A percentile compares a stretch with the other conserved stretches of the same genome.
Conservation (phyloP, 345 rosid species). For the Acer saccharum region DNA sequence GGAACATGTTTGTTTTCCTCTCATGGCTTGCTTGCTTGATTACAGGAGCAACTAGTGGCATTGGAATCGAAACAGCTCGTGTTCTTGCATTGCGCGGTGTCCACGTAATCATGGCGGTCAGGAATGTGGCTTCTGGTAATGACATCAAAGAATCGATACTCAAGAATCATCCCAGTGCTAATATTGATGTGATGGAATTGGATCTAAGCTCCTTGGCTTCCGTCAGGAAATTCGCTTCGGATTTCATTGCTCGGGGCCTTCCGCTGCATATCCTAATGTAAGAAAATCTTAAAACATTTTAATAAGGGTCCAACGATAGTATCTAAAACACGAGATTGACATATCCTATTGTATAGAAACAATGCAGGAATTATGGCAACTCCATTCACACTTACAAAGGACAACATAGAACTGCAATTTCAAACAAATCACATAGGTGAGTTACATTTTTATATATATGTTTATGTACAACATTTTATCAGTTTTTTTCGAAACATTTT, state of each 20-base stretch:
- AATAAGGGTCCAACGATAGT: neutral
- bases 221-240: slow-evolving; percentile 60
- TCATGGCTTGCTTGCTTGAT: neutral
- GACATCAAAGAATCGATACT: slow-evolving; percentile 56
- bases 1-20: neutral
- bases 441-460: neutral
- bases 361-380: slow-evolving; percentile 54
- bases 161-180: slow-evolving; percentile 55
- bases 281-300: slow-evolving; percentile 10
- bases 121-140: slow-evolving; percentile 59
- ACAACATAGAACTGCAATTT: slow-evolving; percentile 50
- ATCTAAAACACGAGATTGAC: neutral
- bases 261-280: slow-evolving; percentile 67
- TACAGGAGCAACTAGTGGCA: slow-evolving; percentile 81
- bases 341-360: slow-evolving; percentile 31
- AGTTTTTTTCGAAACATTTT: neutral
- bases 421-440: slow-evolving; percentile 60
- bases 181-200: slow-evolving; percentile 70
- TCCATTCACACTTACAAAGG: slow-evolving; percentile 50
- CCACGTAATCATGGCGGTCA: slow-evolving; percentile 68
- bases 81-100: slow-evolving; percentile 84
- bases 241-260: slow-evolving; percentile 52
- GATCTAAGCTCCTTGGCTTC: slow-evolving; percentile 79
- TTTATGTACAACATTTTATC: neutral
- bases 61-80: slow-evolving; percentile 69